A percentile compares a stretch with the other conserved stretches of the same genome.
Evolutionary conservation across 805 yeast genomes (phyloP).

Genomic region (Jamesozyma rosinii): DNA sequence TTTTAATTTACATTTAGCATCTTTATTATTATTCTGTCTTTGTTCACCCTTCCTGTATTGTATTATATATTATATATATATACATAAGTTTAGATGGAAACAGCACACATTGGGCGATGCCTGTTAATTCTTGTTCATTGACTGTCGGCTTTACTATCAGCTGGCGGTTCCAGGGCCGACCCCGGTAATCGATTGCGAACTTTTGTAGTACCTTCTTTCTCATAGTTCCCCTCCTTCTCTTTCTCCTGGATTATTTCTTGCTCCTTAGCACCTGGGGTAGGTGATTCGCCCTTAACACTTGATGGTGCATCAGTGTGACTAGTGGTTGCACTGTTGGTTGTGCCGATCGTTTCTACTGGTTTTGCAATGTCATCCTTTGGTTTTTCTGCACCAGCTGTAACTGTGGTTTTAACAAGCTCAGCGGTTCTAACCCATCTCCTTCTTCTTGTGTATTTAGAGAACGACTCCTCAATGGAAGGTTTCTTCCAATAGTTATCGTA

Average conservation of each 20-base stretch:
- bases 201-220: neutral
- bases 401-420: conserved; percentile 45
- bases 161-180: neutral
- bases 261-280: neutral
- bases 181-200: conserved; percentile 1
- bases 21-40: neutral
- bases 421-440: conserved; percentile 96
- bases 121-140: too few species aligned
- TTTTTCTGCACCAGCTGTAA: neutral
- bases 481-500: conserved; percentile 91
- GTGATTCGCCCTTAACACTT: neutral
- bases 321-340: neutral
- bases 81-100: too few species aligned
- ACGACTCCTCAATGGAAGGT: conserved; percentile 80
- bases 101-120: too few species aligned
- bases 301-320: neutral
- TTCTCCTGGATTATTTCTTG: neutral
- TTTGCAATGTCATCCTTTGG: neutral
- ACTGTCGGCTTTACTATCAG: neutral
- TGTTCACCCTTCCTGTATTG: neutral
- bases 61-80: neutral
- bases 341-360: neutral
- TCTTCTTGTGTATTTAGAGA: conserved; percentile 83
- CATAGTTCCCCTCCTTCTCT: conserved; percentile 1
- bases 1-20: conserved; percentile 3